These are phyloP conservation scores for Cercospora sp. DNA, from an alignment of 2,329 filamentous ascomycete genomes.

Conservation along the genomic window DNA sequence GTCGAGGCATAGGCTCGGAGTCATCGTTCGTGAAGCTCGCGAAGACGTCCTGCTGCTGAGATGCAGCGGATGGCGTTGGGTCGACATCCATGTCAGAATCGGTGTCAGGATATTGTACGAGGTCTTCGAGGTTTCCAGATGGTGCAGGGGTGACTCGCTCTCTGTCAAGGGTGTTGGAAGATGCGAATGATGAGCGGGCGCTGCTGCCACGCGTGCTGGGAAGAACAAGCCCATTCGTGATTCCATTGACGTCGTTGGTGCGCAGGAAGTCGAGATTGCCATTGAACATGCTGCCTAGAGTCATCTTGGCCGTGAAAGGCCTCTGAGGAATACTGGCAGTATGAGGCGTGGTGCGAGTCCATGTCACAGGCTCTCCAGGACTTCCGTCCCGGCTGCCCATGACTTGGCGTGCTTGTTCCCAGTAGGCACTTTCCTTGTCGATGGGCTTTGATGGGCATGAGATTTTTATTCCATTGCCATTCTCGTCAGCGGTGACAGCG, in stretches of 20 bases:
- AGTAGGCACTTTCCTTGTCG: conserved; percentile 33
- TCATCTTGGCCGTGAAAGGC: conserved; percentile 39
- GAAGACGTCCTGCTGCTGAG: conserved; percentile 45
- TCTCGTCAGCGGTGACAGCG: conserved; percentile 23
- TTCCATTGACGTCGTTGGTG: conserved; percentile 61
- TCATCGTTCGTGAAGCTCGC: conserved; percentile 11
- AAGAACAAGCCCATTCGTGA: conserved; percentile 43
- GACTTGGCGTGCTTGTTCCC: conserved; percentile 34
- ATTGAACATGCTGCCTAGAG: conserved; percentile 39
- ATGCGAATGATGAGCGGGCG: conserved; percentile 51
- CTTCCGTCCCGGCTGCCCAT: conserved; percentile 35
- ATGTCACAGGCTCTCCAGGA: conserved; percentile 33
- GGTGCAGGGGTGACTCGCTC: conserved; percentile 17
- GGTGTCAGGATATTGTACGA: conserved; percentile 32
- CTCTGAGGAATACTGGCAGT: conserved; percentile 29
- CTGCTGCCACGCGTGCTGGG: conserved; percentile 39
- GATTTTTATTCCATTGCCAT: conserved; percentile 29
- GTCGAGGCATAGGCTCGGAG: conserved; percentile 2
- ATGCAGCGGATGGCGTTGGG: conserved; percentile 47
- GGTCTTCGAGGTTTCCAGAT: conserved; percentile 34
- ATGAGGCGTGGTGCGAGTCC: conserved; percentile 26
- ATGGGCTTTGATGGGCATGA: conserved; percentile 26
- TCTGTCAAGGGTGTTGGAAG: conserved; percentile 47
- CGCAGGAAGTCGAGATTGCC: conserved; percentile 65
- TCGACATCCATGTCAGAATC: conserved; percentile 40